Conservation (phyloP, 148 eudicot genomes). For the Salicornia ramosissima region DNA sequence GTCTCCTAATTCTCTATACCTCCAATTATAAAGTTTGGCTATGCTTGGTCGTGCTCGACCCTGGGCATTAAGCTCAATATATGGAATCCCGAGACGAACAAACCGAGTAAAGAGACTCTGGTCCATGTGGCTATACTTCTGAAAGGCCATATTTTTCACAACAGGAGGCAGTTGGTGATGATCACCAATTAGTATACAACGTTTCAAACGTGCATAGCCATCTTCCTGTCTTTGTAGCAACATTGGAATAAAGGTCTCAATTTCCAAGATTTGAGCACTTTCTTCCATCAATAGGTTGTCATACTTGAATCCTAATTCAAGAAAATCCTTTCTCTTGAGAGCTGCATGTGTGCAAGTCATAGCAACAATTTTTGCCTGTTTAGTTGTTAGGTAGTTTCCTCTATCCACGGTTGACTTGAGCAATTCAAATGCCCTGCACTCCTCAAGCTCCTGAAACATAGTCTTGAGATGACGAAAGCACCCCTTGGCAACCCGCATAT, state of each 20-base stretch:
- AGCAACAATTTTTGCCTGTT: slow-evolving; percentile 97
- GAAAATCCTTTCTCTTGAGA: slow-evolving; percentile 93
- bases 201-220: slow-evolving; percentile 93
- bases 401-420: slow-evolving; percentile 94
- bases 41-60: slow-evolving; percentile 99
- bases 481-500: slow-evolving; percentile 92
- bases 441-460: slow-evolving; percentile 95
- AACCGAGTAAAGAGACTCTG: slow-evolving; percentile 97
- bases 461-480: slow-evolving; percentile 90
- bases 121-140: slow-evolving; percentile 99
- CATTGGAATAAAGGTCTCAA: slow-evolving; percentile 99
- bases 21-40: slow-evolving; percentile 92
- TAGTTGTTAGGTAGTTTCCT: slow-evolving; percentile 92
- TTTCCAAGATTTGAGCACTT: slow-evolving; percentile 97
- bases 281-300: slow-evolving; percentile 98
- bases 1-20: slow-evolving; percentile 92
- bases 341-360: slow-evolving; percentile 99
- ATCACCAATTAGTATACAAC: slow-evolving; percentile 97
- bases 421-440: slow-evolving; percentile 96
- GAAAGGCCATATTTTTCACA: slow-evolving; percentile 99
- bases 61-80: slow-evolving; percentile 97
- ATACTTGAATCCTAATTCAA: slow-evolving; percentile 86
- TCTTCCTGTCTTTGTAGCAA: slow-evolving; percentile 97
- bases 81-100: slow-evolving; percentile 92
- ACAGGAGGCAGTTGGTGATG: slow-evolving; percentile 99